Evolutionary conservation across 129 eudicot genomes (phyloP).

Genomic region (Deinandra increscens): DNA sequence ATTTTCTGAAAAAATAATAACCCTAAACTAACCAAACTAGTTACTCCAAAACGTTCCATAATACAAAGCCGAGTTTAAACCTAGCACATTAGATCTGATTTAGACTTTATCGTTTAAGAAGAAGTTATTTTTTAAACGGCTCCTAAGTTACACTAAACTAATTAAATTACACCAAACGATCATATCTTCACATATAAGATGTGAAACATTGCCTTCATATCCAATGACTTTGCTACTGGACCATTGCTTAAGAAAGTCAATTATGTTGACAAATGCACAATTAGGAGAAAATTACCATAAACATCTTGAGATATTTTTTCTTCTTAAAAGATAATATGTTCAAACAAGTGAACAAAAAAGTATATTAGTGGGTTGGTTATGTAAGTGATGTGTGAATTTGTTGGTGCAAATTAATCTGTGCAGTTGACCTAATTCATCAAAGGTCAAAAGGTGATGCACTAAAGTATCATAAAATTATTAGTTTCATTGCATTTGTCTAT

Average conservation of each 20-base stretch:
- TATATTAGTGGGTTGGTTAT: constrained; percentile 35
- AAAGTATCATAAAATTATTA: not conserved
- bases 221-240: too few species aligned
- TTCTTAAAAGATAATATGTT: not conserved
- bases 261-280: not conserved
- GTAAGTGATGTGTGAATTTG: constrained; percentile 25
- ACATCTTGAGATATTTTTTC: not conserved
- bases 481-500: not conserved
- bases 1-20: too few species aligned
- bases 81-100: not conserved
- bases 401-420: constrained; percentile 23
- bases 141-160: too few species aligned
- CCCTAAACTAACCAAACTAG: not conserved
- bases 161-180: too few species aligned
- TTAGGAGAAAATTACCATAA: not conserved
- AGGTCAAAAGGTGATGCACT: constrained; percentile 26
- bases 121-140: too few species aligned
- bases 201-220: too few species aligned
- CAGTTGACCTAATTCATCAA: constrained; percentile 37
- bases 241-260: too few species aligned
- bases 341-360: not conserved
- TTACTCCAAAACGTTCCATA: not conserved
- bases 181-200: too few species aligned
- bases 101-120: not conserved
- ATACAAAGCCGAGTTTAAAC: not conserved